Evolutionary conservation across 2,329 filamentous ascomycete genomes (phyloP), one percentile per base, ranked within the genome.

Genomic region (Neonectria neomacrospora): DNA sequence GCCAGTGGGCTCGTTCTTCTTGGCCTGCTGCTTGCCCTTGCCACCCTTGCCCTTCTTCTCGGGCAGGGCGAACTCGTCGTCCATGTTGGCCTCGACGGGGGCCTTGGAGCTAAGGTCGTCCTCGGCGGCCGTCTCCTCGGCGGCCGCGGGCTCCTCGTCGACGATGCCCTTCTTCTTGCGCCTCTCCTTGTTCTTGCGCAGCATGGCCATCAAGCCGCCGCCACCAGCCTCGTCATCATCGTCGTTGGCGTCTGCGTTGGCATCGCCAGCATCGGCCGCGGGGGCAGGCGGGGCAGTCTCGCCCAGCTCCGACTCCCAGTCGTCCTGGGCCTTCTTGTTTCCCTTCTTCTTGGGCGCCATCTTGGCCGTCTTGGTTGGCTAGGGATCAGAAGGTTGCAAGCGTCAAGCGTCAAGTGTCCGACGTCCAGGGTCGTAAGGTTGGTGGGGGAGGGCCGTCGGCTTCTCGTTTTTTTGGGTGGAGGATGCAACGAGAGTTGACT

Each of bases 301-400:
- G 74, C 94, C 94, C 58, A 97, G 85, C 68, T 97, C 94, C 59
- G 92, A 90, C 80, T 98, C 96, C 95, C 95, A 97, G 85, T 97
- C 93, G 75, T 97, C 93, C 77, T 92, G 88, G 76, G 85, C 88
- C 78, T 89, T 90, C 85, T 95, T 96, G 78, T 90, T 91, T 73
- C 83, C 84, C 88, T 97, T 97, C 86, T 96, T 96, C 85, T 97
- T 97, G 67, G 94, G 94, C 76, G 94, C 83, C 95, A 97, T 98
- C 65, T 80, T 84, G 79, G 65, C 65, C 71, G 67, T 68, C 60
- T 66, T 64, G 68, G 44, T 56, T 53, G 55, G 55, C 50, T 67
- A 20, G 37, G 8, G 10, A 11, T 41, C 37, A n/a, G 10, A 67
- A 67, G 71, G 67, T 67, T 70, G 61, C 44, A 54, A 45, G n/a